Evolutionary conservation across 345 rosid species (phyloP), one percentile per base, ranked within the genome.

Genomic region (Arabidopsis suecica): DNA sequence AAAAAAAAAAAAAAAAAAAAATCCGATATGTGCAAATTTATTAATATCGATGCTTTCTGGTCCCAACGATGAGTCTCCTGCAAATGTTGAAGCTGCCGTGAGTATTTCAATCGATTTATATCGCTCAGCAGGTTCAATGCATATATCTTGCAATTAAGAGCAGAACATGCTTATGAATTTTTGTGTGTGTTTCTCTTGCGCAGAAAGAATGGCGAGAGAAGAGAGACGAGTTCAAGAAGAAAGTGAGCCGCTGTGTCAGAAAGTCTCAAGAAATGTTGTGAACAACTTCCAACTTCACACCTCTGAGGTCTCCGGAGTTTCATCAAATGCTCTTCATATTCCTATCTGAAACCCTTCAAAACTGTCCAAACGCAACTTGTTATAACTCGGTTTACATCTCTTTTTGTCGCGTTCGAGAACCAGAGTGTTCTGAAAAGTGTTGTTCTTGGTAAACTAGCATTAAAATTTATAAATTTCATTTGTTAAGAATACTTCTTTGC

Each of bases 11-110:
- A n/a, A n/a, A n/a, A n/a, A n/a, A n/a, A n/a, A n/a, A n/a, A n/a
- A n/a, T n/a, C n/a, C n/a, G n/a, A n/a, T n/a, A n/a, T n/a, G n/a
- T n/a, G n/a, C n/a, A n/a, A n/a, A n/a, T n/a, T n/a, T n/a, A n/a
- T n/a, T n/a, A n/a, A n/a, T n/a, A n/a, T n/a, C n/a, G n/a, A n/a
- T n/a, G n/a, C n/a, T 94, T 61, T 94, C 97, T 37, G 65, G 90
- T 74, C 97, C 98, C 22, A 93, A 91, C 9, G 96, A 93, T 2
- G 97, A 91, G 78, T 91, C 98, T 76, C 97, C 96, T 8, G 97
- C 98, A 40, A 91, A 89, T 61, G 88, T 91, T 69, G 98, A 91
- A 74, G 98, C 97, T 64, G 97, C 97, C 14, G 97, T 89, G 80
- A 71, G 89, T 88, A 28, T 51, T 60, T 33, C 4, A 5, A 18